Percentiles rank a stretch among this genome's conserved stretches.
phyloP scores from a whole-genome alignment of 495 filamentous ascomycete genomes.

The Hypoxylon lienhwacheense region DNA sequence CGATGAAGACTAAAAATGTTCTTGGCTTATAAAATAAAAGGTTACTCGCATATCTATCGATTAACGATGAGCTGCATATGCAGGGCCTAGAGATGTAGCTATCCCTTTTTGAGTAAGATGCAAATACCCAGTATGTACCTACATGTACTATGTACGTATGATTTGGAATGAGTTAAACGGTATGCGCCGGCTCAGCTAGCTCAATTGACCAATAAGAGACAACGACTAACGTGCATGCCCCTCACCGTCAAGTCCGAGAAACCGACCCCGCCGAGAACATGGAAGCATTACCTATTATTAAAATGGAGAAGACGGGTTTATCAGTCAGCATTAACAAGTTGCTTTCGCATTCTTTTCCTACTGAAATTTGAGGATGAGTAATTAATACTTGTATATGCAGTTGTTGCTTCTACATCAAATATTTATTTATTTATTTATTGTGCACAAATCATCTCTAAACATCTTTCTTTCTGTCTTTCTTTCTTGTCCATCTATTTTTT shows the following conservation, averaged over 20 bases:
- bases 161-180: too few relatives aligned
- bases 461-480: background rate
- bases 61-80: too few relatives aligned
- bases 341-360: conserved; percentile 7
- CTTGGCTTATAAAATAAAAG: too few relatives aligned
- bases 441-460: background rate
- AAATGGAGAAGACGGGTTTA: conserved; percentile 1
- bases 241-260: conserved; percentile 9
- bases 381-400: background rate
- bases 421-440: background rate
- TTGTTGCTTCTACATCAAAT: background rate
- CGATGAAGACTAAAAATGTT: too few relatives aligned
- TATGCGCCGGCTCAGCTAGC: conserved; percentile 7
- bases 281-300: conserved; percentile 1
- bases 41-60: too few relatives aligned
- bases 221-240: conserved; percentile 7
- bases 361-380: conserved; percentile 17
- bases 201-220: conserved; percentile 17
- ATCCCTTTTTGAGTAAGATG: conserved; percentile 16
- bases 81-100: too few relatives aligned
- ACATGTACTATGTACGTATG: too few relatives aligned
- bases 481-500: too few relatives aligned
- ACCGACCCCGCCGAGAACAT: conserved; percentile 23
- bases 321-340: conserved; percentile 34
- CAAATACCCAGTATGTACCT: too few relatives aligned